Conservation (phyloP, 805 yeast species). For the Saturnispora dispora region DNA sequence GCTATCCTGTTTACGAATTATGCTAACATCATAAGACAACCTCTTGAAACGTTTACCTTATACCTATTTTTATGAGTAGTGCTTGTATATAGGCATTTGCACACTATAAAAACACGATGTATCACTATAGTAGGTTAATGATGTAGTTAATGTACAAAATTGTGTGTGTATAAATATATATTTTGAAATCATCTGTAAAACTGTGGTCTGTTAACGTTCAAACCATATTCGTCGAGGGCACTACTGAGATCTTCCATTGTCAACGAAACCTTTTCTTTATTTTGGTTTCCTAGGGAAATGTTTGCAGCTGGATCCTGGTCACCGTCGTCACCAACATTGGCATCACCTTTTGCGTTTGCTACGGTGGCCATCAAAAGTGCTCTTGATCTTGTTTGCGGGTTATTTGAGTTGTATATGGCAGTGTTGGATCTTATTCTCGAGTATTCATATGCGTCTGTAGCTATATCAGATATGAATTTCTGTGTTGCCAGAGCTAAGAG, state of each 20-base stretch:
- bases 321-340: constrained; percentile 21
- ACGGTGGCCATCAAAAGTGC: constrained; percentile 56
- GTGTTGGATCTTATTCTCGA: constrained; percentile 85
- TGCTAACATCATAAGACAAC: constrained; percentile 22
- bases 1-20: constrained; percentile 47
- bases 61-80: background rate
- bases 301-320: constrained; percentile 19
- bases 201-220: constrained; percentile 85
- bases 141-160: background rate
- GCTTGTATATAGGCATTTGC: background rate
- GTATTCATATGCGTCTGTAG: constrained; percentile 94
- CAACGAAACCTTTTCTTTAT: constrained; percentile 56
- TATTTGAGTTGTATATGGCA: constrained; percentile 75
- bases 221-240: constrained; percentile 77
- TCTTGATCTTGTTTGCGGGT: constrained; percentile 79
- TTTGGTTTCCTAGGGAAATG: constrained; percentile 14
- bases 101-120: background rate
- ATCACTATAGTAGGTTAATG: background rate
- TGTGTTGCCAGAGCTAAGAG: constrained; percentile 91
- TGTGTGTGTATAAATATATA: background rate
- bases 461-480: constrained; percentile 86
- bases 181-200: constrained; percentile 52
- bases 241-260: constrained; percentile 91
- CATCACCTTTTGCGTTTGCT: constrained; percentile 23
- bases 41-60: background rate